phyloP scores from a whole-genome alignment of 768 basidiomycete species.

The Mycena polygramma region DNA sequence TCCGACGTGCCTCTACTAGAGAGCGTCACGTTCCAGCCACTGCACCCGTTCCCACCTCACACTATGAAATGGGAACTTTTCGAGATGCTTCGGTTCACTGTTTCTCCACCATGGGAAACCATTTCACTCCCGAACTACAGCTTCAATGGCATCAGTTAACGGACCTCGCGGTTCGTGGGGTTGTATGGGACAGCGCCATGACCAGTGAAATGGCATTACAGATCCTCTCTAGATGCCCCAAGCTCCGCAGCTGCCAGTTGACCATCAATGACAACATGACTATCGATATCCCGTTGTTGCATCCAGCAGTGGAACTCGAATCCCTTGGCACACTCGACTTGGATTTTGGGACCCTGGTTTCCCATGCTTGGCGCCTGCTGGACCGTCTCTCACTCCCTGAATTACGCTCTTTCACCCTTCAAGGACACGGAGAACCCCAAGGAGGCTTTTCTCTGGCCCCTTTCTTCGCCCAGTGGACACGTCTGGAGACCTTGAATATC shows the following conservation, averaged over 20 bases:
- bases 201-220: neutral
- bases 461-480: neutral
- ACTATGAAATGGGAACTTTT: no score
- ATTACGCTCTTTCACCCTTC: neutral
- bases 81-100: neutral
- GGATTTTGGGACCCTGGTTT: no score
- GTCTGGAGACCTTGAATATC: neutral
- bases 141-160: slow-evolving; percentile 5
- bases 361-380: neutral
- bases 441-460: neutral
- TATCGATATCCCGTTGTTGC: no score
- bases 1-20: no score
- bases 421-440: no score
- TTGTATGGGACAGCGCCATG: neutral
- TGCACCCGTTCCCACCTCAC: no score
- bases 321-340: slow-evolving; percentile 5
- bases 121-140: neutral
- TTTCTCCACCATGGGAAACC: neutral
- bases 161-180: neutral
- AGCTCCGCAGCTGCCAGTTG: slow-evolving; percentile 2
- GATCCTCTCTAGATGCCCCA: neutral
- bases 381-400: neutral
- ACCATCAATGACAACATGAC: neutral
- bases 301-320: neutral
- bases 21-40: no score